Base-by-base conservation (phyloP, 768 basidiomycete genomes). In the Lyophyllum shimeji region DNA sequence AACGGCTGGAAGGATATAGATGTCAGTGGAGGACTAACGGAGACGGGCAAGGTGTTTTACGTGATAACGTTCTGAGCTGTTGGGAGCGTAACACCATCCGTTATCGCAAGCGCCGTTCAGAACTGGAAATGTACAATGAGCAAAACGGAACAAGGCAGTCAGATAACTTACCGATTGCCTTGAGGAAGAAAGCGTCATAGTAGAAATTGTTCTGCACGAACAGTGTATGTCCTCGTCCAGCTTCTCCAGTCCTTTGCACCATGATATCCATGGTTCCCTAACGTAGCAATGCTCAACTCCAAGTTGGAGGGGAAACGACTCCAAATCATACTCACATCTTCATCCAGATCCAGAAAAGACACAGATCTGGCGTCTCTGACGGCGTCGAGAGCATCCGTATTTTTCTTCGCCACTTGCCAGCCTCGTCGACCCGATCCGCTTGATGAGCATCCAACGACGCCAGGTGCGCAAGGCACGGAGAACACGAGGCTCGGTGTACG, bases 151-250 rank as follows among this genome's bases (percentile, higher is more conserved):
- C 43, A 21, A 11, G 33, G 13, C 29, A 37, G 5, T 6, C 24
- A 45, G 21, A 49, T 9, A 21, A 72, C 85, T 43, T 42, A 96
- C 95, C 89, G 42, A 95, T 90, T 2, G 97, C 93, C 67, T 98
- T 98, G 50, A 98, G 78, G 82, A 98, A 99, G 77, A 99, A 99
- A 0, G 97, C 96, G 61, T 99, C 97, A 66, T 95, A 95, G 65
- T 96, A 98, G 65, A 95, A 92, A 69, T 98, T 98, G 66, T 99
- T 99, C 72, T 96, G 94, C 46, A 99, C 76, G 66, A 99, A 96
- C 4, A 84, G 65, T 17, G 92, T 73, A 39, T 80, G 83, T 13
- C 88, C 87, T 43, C 69, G 64, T 1, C 82, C 81, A 50, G 85
- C 83, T 3, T 74, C 72, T 1, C 93, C 94, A 0, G 86, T 84